Evolutionary conservation across 2,329 filamentous ascomycete species (phyloP), one percentile per base, ranked within the genome.

Genomic region (Truncatella angustata): DNA sequence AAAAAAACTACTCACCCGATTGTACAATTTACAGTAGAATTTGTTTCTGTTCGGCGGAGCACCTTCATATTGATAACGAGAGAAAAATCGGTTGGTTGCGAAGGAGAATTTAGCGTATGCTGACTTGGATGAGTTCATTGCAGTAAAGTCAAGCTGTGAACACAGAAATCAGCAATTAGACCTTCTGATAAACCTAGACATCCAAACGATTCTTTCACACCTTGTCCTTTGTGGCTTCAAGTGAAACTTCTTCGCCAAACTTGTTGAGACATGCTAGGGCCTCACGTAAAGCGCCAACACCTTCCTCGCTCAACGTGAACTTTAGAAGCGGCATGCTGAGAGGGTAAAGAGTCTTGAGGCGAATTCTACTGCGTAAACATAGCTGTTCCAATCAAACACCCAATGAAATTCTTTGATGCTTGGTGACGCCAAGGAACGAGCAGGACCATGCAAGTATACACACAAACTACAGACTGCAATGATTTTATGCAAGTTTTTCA

Each of bases 51-150:
- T 74, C 57, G 78, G 75, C 6, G 72, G 67, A 30, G 62, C 70
- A 18, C 80, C 81, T 51, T 82, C 77, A 60, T 84, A 93, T 49
- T 81, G 78, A 69, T 91, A 93, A 32, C 79, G 80, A 5, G 85
- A 81, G 70, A 91, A 91, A 73, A 92, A 92, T 35, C 81, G 79
- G 58, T 74, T 80, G 36, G 81, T 79, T 39, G 86, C 76, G 49
- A 92, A 83, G 6, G 80, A 80, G 61, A 91, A 86, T 53, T 86
- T 87, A 23, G 86, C 85, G 66, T 92, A 92, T 16, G 87, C 88
- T 4, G 89, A 90, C 64, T 90, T 90, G 51, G 88, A 90, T n/a
- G 82, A 81, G 66, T 93, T 93, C 57, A 93, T 74, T 12, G 88
- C 84, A 12, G 87, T 90, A 50, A 93, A 75, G 4, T 86, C 77